A percentile compares a stretch with the other conserved stretches of the same genome.
phyloP scores from a whole-genome alignment of 2,329 filamentous ascomycete species.

The Hysterium pulicare region DNA sequence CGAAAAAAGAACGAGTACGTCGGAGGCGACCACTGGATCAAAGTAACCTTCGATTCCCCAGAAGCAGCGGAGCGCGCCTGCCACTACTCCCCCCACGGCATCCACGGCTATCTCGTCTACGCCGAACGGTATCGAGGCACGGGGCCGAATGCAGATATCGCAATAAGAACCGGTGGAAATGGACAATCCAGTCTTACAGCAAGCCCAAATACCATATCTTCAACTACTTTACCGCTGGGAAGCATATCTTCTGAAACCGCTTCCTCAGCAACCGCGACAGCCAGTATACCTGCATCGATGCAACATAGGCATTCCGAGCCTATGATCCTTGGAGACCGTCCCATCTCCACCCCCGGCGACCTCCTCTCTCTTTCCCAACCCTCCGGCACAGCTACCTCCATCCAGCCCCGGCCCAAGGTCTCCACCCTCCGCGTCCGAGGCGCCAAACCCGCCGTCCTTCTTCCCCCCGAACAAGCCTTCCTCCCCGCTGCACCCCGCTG shows the following conservation, averaged over 20 bases:
- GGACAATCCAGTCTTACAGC: slow-evolving; percentile 24
- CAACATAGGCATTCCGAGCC: slow-evolving; percentile 25
- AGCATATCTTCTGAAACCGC: slow-evolving; percentile 35
- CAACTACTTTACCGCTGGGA: slow-evolving; percentile 25
- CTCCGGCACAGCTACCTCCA: too few species aligned
- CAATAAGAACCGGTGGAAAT: slow-evolving; percentile 38
- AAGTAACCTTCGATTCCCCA: slow-evolving; percentile 50
- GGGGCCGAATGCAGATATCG: slow-evolving; percentile 42
- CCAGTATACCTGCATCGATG: slow-evolving; percentile 17
- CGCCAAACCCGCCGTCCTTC: slow-evolving; percentile 38
- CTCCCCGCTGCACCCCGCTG: slow-evolving; percentile 42
- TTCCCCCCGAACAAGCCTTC: slow-evolving; percentile 46
- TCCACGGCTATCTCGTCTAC: slow-evolving; percentile 47
- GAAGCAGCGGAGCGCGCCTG: slow-evolving; percentile 49
- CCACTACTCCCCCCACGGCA: slow-evolving; percentile 45
- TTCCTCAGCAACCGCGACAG: slow-evolving; percentile 41
- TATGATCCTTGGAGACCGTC: slow-evolving; percentile 5
- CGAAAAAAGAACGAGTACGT: slow-evolving; percentile 76
- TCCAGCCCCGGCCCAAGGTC: slow-evolving; percentile 27
- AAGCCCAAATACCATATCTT: slow-evolving; percentile 33
- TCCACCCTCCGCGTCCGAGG: slow-evolving; percentile 30
- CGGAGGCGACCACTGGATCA: slow-evolving; percentile 87
- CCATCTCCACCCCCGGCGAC: slow-evolving; percentile 20
- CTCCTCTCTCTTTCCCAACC: slow-evolving; percentile 8
- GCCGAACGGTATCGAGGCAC: slow-evolving; percentile 47